These are phyloP conservation scores for Candida neerlandica DNA, from an alignment of 1,139 yeast species.

Conservation along the genomic window DNA sequence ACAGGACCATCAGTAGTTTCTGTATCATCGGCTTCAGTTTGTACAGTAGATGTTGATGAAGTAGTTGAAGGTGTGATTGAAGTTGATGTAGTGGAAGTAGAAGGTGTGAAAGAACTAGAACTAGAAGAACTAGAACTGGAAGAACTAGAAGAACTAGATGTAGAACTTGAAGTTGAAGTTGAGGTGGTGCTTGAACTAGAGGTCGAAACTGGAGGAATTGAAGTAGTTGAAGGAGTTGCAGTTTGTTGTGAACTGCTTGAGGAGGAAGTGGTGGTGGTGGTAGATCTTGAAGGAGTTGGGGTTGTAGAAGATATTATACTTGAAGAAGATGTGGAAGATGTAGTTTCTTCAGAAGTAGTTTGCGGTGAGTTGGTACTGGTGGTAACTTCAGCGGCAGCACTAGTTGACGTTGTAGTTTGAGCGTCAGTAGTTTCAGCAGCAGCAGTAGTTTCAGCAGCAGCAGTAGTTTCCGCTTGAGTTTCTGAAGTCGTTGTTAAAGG, in stretches of 20 bases:
- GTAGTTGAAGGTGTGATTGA: constrained; percentile 4
- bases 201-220: constrained; percentile 7
- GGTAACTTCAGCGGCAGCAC: constrained; percentile 7
- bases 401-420: background rate
- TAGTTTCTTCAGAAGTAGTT: constrained; percentile 7
- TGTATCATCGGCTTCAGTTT: constrained; percentile 11
- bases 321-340: constrained; percentile 2
- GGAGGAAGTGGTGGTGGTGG: background rate
- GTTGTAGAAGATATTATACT: too few species aligned
- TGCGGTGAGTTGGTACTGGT: constrained; percentile 6
- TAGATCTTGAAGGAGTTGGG: background rate
- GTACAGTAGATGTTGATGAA: constrained; percentile 10
- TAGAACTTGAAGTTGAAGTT: constrained; percentile 3
- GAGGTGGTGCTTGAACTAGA: background rate
- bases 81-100: constrained; percentile 4
- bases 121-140: too few species aligned
- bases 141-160: constrained; percentile 6
- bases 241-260: background rate
- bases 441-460: constrained; percentile 9
- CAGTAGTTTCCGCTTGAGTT: constrained; percentile 8
- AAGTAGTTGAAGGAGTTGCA: background rate
- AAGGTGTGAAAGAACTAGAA: background rate
- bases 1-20: constrained; percentile 29
- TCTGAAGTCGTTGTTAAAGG: constrained; percentile 5
- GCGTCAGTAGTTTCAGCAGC: constrained; percentile 4